phyloP scores from a whole-genome alignment of 352 stramenopile species.

The Phytopythium montanum region DNA sequence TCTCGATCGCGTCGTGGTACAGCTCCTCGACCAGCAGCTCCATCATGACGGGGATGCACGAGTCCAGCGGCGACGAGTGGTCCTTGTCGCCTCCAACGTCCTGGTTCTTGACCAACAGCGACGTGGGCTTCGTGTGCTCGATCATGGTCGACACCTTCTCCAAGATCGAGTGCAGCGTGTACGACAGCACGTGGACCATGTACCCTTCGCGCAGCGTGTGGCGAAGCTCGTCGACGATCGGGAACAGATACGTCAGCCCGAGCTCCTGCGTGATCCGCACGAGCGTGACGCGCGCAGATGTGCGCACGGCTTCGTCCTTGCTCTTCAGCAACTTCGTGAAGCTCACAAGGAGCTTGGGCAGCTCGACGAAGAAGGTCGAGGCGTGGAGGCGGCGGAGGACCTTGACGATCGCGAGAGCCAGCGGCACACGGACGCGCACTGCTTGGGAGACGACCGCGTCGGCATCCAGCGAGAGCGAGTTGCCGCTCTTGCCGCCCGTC shows the following conservation, averaged over 20 bases:
- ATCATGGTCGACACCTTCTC: slow-evolving; percentile 73
- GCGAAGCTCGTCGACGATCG: slow-evolving; percentile 80
- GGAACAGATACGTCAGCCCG: slow-evolving; percentile 78
- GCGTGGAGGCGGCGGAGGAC: slow-evolving; percentile 92
- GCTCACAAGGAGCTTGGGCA: slow-evolving; percentile 93
- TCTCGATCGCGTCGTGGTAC: slow-evolving; percentile 67
- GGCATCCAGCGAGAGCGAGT: slow-evolving; percentile 24
- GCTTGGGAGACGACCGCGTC: slow-evolving; percentile 33
- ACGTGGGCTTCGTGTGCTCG: slow-evolving; percentile 28
- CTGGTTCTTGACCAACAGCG: slow-evolving; percentile 14
- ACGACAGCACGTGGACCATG: slow-evolving; percentile 84
- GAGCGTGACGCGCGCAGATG: slow-evolving; percentile 91
- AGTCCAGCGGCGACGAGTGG: slow-evolving; percentile 69
- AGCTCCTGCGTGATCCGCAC: slow-evolving; percentile 94
- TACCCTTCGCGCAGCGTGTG: slow-evolving; percentile 81
- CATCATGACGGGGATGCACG: slow-evolving; percentile 76
- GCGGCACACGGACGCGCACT: slow-evolving; percentile 84
- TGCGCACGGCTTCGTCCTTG: slow-evolving; percentile 92
- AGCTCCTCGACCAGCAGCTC: slow-evolving; percentile 79
- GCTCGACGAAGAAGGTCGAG: slow-evolving; percentile 89
- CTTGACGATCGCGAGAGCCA: slow-evolving; percentile 97
- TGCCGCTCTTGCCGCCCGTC: slow-evolving; percentile 31
- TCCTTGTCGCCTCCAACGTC: slow-evolving; percentile 20
- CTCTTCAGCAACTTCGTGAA: slow-evolving; percentile 86
- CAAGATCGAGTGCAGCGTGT: slow-evolving; percentile 83